Conservation (phyloP, 2,329 filamentous ascomycete genomes). For the Elsinoe batatas region DNA sequence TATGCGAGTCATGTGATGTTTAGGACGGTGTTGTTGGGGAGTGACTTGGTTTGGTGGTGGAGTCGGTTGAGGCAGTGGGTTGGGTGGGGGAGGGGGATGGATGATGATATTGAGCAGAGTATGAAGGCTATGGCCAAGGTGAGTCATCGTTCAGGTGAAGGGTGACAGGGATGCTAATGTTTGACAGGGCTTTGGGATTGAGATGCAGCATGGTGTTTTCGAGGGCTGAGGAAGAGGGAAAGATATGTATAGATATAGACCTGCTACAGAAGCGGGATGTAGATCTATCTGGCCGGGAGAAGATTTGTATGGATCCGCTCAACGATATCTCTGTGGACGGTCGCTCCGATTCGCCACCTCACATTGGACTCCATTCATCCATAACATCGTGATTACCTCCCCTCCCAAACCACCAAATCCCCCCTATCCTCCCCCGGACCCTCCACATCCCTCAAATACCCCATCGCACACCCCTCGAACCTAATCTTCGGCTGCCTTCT, state of each 20-base stretch:
- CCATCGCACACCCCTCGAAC: slow-evolving; percentile 23
- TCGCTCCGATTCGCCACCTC: too few relatives aligned
- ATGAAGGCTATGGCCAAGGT: slow-evolving; percentile 76
- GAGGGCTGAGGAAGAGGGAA: slow-evolving; percentile 50
- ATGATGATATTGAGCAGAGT: slow-evolving; percentile 80
- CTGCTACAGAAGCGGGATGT: background rate
- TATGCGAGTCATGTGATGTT: slow-evolving; percentile 75
- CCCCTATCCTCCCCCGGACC: slow-evolving; percentile 9
- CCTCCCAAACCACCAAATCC: slow-evolving; percentile 1
- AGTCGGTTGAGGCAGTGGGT: slow-evolving; percentile 68
- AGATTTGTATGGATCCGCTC: background rate
- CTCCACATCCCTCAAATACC: slow-evolving; percentile 14
- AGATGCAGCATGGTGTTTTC: slow-evolving; percentile 80
- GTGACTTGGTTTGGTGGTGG: slow-evolving; percentile 75
- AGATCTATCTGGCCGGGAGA: background rate
- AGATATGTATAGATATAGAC: background rate
- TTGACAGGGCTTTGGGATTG: slow-evolving; percentile 65
- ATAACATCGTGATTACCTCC: background rate
- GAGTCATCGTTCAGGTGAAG: slow-evolving; percentile 14
- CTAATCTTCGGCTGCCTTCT: slow-evolving; percentile 32
- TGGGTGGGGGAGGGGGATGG: slow-evolving; percentile 73
- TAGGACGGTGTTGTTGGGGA: slow-evolving; percentile 60
- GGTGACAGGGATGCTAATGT: slow-evolving; percentile 14
- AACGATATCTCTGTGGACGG: background rate
- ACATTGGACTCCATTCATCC: too few relatives aligned